Base-by-base conservation (phyloP, 108 stramenopile genomes). In the Parietichytrium sp. region DNA sequence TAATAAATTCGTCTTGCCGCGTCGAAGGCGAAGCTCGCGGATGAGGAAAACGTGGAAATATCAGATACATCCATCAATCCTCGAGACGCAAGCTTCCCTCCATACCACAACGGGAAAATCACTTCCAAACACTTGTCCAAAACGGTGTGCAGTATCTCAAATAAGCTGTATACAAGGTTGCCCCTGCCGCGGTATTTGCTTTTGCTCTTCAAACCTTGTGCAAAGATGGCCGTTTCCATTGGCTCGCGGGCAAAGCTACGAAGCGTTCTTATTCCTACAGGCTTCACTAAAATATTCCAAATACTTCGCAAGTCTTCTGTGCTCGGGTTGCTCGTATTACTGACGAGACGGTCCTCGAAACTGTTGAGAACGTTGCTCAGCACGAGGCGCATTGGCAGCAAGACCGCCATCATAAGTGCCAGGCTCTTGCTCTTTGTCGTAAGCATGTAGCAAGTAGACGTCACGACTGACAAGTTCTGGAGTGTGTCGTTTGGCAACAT, bases 61-160 rank as follows among this genome's bases (percentile, higher is more conserved):
- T 72, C 61, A 25, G 61, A 72, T 42, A 72, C 61, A 42, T 72
- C 61, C 23, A 72, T 33, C 61, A 45, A 33, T 0, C 61, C 61
- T n/a, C 61, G 61, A 0, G 61, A 72, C 15, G 61, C 61, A 7
- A 72, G 61, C 33, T 33, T 72, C 38, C 61, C 61, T n/a, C 61
- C 61, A 20, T 72, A 72, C 6, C 20, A 72, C 15, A 72, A 42
- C 33, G 61, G 38, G 42, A 42, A 33, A 72, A 72, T 72, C n/a
- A n/a, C n/a, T 25, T 72, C 61, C 38, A 72, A 33, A 6, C 38
- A 72, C 38, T 72, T 72, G 42, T 72, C 61, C 6, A 72, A 33
- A 25, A 72, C 38, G n/a, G 61, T 45, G 8, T 42, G 61, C 61
- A 72, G 20, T n/a, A 72, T 72, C 42, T 72, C 61, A 72, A 72